A percentile compares a stretch with the other conserved stretches of the same genome.
phyloP scores from a whole-genome alignment of 2,329 filamentous ascomycete species.

The Trichoderma koningii region DNA sequence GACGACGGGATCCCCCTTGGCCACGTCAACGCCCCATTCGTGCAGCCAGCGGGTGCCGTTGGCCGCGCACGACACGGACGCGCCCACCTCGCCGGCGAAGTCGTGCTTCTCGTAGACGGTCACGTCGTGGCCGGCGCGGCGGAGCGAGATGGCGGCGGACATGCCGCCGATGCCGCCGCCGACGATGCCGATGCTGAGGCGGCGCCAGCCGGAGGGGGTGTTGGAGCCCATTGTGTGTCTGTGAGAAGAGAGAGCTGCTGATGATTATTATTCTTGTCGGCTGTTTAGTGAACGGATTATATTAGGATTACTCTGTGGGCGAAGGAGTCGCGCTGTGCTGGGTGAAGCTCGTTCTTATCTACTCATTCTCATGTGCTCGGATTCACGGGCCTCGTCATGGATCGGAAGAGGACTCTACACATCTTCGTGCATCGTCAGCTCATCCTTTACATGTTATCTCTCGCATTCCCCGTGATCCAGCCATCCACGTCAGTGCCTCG shows the following conservation, averaged over 20 bases:
- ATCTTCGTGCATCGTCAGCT: neutral
- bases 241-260: neutral
- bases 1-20: constrained; percentile 65
- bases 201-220: constrained; percentile 44
- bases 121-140: constrained; percentile 50
- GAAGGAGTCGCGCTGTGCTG: neutral
- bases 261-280: neutral
- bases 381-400: neutral
- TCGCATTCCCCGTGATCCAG: neutral
- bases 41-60: constrained; percentile 71
- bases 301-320: no score
- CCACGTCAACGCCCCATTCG: constrained; percentile 67
- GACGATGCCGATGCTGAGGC: constrained; percentile 48
- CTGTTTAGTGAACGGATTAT: no score
- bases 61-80: constrained; percentile 67
- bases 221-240: constrained; percentile 34
- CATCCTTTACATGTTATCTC: constrained; percentile 1
- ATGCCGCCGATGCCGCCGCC: constrained; percentile 54
- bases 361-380: neutral
- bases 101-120: constrained; percentile 68
- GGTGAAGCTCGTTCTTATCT: constrained; percentile 17
- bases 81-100: constrained; percentile 68
- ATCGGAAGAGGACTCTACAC: constrained; percentile 20
- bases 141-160: constrained; percentile 49
- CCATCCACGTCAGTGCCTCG: constrained; percentile 16